phyloP scores from a whole-genome alignment of 352 stramenopile genomes.

The Blastocystis sp. region DNA sequence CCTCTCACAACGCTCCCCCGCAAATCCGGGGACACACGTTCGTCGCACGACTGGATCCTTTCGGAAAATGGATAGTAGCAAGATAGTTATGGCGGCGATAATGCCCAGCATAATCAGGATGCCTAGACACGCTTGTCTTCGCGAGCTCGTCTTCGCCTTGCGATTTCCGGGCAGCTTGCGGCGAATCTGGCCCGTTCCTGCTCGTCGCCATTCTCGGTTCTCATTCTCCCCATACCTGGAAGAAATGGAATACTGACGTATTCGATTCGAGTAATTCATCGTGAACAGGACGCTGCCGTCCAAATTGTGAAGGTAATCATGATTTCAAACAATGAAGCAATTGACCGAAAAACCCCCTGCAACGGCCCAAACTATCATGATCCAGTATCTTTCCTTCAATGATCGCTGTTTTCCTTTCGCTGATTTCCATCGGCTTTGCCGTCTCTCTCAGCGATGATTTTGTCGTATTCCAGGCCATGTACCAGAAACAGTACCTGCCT shows the following conservation, averaged over 20 bases:
- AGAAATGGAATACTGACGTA: neutral
- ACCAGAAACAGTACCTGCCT: constrained; percentile 47
- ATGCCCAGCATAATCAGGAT: constrained; percentile 3
- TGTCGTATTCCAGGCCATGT: neutral
- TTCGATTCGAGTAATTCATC: neutral
- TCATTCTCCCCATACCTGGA: neutral
- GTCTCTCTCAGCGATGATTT: neutral
- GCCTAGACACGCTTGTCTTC: neutral
- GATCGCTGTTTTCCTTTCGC: neutral
- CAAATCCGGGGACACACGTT: constrained; percentile 34
- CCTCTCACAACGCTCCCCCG: constrained; percentile 10
- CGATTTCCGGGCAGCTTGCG: neutral
- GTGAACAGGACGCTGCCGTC: neutral
- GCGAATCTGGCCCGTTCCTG: neutral
- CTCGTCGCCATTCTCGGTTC: neutral
- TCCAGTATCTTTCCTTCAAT: neutral
- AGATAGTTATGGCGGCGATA: neutral
- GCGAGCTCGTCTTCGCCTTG: neutral
- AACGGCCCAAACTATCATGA: too few relatives aligned
- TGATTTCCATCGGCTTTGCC: neutral
- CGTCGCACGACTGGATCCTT: neutral
- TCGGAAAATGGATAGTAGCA: neutral
- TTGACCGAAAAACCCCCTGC: neutral
- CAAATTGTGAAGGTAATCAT: neutral
- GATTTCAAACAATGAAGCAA: neutral